Evolutionary conservation across 2,329 filamentous ascomycete species (phyloP).

Genomic region (Beauveria brongniartii): DNA sequence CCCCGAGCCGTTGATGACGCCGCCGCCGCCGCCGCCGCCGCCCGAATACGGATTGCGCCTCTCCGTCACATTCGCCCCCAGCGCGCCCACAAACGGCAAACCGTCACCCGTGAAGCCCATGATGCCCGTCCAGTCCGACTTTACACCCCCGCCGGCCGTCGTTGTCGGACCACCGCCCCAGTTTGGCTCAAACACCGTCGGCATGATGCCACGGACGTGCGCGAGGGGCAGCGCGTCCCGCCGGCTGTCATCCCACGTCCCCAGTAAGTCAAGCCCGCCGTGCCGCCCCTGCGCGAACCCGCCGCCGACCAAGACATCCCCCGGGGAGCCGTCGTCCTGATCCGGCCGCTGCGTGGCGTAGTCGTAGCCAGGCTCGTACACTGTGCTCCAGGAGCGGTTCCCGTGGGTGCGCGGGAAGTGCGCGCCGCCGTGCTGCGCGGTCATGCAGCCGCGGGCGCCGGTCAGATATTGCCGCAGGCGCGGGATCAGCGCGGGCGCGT

Average conservation of each 20-base stretch:
- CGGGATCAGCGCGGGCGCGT: constrained; percentile 42
- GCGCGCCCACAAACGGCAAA: constrained; percentile 43
- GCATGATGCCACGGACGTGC: constrained; percentile 34
- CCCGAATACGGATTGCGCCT: constrained; percentile 11
- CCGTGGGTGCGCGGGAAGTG: constrained; percentile 25
- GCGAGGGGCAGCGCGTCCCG: constrained; percentile 30
- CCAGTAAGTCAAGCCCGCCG: constrained; percentile 36
- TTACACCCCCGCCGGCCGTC: constrained; percentile 15
- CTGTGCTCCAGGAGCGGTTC: constrained; percentile 41
- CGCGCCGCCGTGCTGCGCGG: constrained; percentile 35
- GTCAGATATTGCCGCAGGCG: constrained; percentile 37
- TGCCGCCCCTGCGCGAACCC: constrained; percentile 38
- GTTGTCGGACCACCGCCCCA: constrained; percentile 23
- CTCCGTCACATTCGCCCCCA: constrained; percentile 6
- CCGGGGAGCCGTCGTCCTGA: constrained; percentile 19
- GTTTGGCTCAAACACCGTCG: constrained; percentile 30
- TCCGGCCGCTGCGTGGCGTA: constrained; percentile 42
- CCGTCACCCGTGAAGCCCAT: constrained; percentile 39
- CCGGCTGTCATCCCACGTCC: constrained; percentile 36
- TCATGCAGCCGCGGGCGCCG: constrained; percentile 40
- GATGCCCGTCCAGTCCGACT: constrained; percentile 41
- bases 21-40: constrained; percentile 9
- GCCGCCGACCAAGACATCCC: constrained; percentile 48
- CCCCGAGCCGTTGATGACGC: constrained; percentile 17
- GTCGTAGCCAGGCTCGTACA: constrained; percentile 40